phyloP scores from a whole-genome alignment of 495 filamentous ascomycete species.

The Cenococcum geophilum region DNA sequence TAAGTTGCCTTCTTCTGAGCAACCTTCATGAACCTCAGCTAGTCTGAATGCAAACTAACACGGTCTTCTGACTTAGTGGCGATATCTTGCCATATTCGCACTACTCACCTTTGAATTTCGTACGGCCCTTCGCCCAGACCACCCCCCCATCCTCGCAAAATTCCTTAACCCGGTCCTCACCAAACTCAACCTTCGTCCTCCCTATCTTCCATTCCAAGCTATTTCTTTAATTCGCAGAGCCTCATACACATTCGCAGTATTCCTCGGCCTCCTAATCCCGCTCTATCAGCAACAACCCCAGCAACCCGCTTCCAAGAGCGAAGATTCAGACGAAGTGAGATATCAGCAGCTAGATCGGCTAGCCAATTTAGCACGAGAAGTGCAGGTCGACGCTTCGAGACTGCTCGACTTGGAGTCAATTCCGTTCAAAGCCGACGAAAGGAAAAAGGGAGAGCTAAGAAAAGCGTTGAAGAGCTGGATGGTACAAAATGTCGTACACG shows the following conservation, averaged over 20 bases:
- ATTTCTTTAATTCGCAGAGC: constrained; percentile 70
- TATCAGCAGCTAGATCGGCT: constrained; percentile 52
- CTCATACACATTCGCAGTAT: constrained; percentile 77
- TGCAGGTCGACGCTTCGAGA: constrained; percentile 62
- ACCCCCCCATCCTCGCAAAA: constrained; percentile 49
- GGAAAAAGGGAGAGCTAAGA: constrained; percentile 43
- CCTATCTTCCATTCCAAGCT: constrained; percentile 84
- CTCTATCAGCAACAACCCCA: constrained; percentile 43
- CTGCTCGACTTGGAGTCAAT: constrained; percentile 70
- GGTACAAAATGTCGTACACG: constrained; percentile 41
- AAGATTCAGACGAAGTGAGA: constrained; percentile 29
- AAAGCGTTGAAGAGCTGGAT: constrained; percentile 39
- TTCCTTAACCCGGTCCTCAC: constrained; percentile 59
- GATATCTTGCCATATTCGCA: constrained; percentile 66
- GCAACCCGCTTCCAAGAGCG: constrained; percentile 24
- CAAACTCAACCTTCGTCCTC: constrained; percentile 47
- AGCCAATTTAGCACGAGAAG: constrained; percentile 46
- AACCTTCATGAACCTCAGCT: neutral
- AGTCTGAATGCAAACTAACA: neutral
- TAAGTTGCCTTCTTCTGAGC: constrained; percentile 17
- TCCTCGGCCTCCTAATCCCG: constrained; percentile 75
- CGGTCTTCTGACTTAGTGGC: constrained; percentile 54
- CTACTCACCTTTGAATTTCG: constrained; percentile 69
- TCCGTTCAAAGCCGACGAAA: constrained; percentile 71
- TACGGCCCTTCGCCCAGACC: constrained; percentile 60